Base-by-base conservation (phyloP, 176 grass and related monocot genomes). In the Musa itinerans region DNA sequence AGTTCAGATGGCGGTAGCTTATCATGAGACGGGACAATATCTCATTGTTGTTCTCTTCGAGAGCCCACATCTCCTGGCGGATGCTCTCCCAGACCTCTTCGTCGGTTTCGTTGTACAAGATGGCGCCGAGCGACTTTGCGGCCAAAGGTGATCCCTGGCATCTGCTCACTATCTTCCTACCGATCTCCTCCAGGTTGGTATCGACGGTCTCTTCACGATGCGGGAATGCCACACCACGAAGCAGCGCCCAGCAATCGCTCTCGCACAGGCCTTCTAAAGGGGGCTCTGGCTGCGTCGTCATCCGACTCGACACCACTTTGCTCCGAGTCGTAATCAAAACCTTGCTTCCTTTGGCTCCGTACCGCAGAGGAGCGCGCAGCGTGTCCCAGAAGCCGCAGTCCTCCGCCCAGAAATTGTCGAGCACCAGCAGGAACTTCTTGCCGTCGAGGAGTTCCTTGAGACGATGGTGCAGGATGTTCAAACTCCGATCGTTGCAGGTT, bases 91-190 rank as follows among this genome's bases (percentile, higher is more conserved):
- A 93, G 1, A 74, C 70, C 54, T 93, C 91, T 81, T 52, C 66
- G 6, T 75, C 55, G 68, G 2, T 68, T 20, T 76, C 58, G 1
- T 78, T 69, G 4, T 79, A 78, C 49, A 93, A 79, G 75, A 89
- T 77, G 24, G 59, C 49, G 2, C 91, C 80, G 27, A 93, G 62
- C 54, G 82, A 89, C 24, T 85, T 93, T n/a, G 83, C 78, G 43
- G 87, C 91, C 16, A 93, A 80, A 5, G 85, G 91, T 43, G 87
- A 89, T 13, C 91, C 91, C 74, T 53, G n/a, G 65, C 87, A 89
- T 29, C 75, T 85, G 16, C 13, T 25, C 0, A 80, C 91, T 57
- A 93, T 89, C 11, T 56, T 24, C 52, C 5, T 78, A 50, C 86
- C 89, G 49, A 88, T 71, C 14, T 19, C 43, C 10, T 58, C 75